These are phyloP conservation scores for Taphrina communis DNA, from an alignment of 1,139 yeast genomes.

Conservation along the genomic window DNA sequence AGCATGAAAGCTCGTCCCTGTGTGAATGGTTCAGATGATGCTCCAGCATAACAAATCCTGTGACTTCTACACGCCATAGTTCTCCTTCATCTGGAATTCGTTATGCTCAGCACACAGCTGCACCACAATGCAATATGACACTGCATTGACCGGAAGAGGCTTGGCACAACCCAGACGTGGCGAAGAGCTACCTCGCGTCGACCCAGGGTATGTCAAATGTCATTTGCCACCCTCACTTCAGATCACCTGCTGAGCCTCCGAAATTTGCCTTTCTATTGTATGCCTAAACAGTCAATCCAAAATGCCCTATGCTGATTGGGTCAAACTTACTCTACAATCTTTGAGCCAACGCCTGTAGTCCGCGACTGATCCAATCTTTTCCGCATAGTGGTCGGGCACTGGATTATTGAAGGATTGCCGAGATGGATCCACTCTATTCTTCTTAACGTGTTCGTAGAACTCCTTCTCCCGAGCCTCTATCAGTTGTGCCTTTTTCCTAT, in stretches of 20 bases:
- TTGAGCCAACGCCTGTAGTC: constrained; percentile 95
- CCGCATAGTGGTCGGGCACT: constrained; percentile 97
- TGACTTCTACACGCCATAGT: too few species aligned
- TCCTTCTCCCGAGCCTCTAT: constrained; percentile 58
- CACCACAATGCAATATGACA: too few species aligned
- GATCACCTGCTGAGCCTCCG: constrained; percentile 26
- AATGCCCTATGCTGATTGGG: constrained; percentile 53
- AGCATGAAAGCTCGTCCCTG: too few species aligned
- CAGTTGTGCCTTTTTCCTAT: constrained; percentile 51
- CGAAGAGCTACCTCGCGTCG: too few species aligned
- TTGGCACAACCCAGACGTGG: too few species aligned
- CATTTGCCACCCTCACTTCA: background rate
- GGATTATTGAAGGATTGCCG: constrained; percentile 91
- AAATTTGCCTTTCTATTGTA: constrained; percentile 31
- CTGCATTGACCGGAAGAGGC: too few species aligned
- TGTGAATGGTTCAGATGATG: too few species aligned
- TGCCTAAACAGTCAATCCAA: constrained; percentile 24
- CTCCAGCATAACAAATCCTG: too few species aligned
- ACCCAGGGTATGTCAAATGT: background rate
- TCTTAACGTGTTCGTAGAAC: constrained; percentile 73
- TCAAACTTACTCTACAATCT: constrained; percentile 87
- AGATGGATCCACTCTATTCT: constrained; percentile 90
- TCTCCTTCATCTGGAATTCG: too few species aligned
- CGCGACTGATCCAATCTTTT: constrained; percentile 82
- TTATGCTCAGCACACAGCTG: too few species aligned